These are phyloP conservation scores for Cladosporium sphaerospermum DNA, from an alignment of 2,329 filamentous ascomycete genomes.

Conservation along the genomic window DNA sequence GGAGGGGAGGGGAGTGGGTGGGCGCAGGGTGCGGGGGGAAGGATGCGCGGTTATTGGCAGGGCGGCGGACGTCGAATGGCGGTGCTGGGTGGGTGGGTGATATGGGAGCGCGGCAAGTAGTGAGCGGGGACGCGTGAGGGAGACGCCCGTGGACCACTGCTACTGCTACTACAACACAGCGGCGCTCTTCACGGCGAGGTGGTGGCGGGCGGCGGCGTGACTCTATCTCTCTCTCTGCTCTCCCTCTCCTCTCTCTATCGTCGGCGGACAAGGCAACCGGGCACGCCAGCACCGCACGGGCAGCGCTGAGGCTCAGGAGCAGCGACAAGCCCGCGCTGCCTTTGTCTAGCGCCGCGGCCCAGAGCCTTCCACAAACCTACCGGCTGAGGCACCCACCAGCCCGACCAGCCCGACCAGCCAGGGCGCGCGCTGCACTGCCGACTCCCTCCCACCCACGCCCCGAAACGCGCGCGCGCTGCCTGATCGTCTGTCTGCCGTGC, in stretches of 20 bases:
- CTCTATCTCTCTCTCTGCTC: too few species aligned
- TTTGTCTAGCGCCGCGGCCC: too few species aligned
- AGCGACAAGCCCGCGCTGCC: neutral
- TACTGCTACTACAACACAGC: neutral
- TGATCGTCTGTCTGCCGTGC: neutral
- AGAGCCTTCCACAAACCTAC: neutral
- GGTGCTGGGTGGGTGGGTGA: neutral
- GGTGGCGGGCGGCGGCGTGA: neutral
- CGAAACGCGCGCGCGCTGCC: too few species aligned
- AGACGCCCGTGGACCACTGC: too few species aligned
- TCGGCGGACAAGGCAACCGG: neutral
- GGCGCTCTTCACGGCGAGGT: slow-evolving; percentile 1
- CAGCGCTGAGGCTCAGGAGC: neutral
- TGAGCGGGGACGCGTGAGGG: neutral
- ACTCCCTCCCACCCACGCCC: too few species aligned
- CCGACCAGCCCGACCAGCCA: too few species aligned
- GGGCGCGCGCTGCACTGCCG: too few species aligned
- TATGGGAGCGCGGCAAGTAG: neutral
- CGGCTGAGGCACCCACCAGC: neutral
- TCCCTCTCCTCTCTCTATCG: too few species aligned
- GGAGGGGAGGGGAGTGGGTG: neutral
- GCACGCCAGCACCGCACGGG: neutral
- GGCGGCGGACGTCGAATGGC: neutral
- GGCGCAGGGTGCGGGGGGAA: neutral
- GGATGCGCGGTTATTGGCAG: neutral